Conservation (phyloP, 1,284 basidiomycete genomes). For the Ganoderma leucocontextum region DNA sequence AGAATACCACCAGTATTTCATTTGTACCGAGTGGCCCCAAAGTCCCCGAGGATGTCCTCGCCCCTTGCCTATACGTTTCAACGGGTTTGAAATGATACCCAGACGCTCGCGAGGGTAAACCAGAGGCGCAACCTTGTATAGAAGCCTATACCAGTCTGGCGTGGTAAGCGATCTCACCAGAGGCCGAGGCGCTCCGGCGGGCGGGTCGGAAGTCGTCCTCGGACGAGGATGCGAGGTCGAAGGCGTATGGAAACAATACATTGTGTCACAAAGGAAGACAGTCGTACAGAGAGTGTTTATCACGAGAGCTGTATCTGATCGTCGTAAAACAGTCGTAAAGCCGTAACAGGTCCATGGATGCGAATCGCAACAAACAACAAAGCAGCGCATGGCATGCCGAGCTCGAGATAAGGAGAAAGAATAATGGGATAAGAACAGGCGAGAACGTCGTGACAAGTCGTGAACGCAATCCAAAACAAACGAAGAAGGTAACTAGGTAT, state of each 20-base stretch:
- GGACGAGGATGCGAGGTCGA: not conserved
- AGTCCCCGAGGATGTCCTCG: conserved; percentile 15
- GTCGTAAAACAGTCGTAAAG: conserved; percentile 23
- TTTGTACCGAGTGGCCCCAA: not conserved
- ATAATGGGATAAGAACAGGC: not conserved
- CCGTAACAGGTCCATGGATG: conserved; percentile 7
- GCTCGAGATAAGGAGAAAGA: not conserved
- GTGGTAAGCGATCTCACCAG: not conserved
- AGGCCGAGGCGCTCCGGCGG: not conserved
- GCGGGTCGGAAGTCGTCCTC: not conserved
- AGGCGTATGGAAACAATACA: conserved; percentile 14
- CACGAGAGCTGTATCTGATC: conserved; percentile 6
- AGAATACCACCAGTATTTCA: not conserved
- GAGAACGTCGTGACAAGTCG: conserved; percentile 24
- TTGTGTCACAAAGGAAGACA: conserved; percentile 20
- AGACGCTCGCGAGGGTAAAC: not conserved
- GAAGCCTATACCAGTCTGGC: not conserved
- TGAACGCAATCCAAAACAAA: conserved; percentile 11
- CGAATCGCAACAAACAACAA: conserved; percentile 19
- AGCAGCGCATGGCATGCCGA: not conserved
- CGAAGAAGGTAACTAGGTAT: not conserved
- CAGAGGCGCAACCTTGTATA: not conserved
- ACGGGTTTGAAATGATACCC: not conserved
- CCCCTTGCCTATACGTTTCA: not conserved
- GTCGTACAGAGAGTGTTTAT: not conserved